A percentile compares a stretch with the other conserved stretches of the same genome.
Evolutionary conservation across 176 grass and related monocot genomes (phyloP).

Genomic region (Tuctoria greenei): DNA sequence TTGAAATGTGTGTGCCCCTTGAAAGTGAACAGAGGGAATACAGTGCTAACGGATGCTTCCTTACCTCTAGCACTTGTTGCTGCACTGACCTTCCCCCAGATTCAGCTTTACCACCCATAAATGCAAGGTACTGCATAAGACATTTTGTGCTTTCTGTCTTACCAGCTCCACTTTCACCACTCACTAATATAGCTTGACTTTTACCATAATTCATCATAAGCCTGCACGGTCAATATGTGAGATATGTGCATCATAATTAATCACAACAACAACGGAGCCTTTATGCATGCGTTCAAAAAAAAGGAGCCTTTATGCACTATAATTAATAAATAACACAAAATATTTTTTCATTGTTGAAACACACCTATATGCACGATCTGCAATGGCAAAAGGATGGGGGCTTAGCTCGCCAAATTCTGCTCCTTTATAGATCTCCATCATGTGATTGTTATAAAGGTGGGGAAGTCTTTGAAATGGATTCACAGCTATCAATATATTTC

Average conservation of each 20-base stretch:
- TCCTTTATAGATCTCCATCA: slow-evolving; percentile 97
- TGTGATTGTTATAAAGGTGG: slow-evolving; percentile 90
- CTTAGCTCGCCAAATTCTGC: slow-evolving; percentile 82
- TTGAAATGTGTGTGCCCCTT: background rate
- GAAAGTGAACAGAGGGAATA: background rate
- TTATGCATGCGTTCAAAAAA: too few relatives aligned
- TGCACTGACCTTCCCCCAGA: slow-evolving; percentile 70
- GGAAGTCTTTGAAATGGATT: slow-evolving; percentile 96
- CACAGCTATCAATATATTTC: slow-evolving; percentile 93
- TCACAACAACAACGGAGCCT: too few relatives aligned
- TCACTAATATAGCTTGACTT: slow-evolving; percentile 85
- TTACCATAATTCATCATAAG: slow-evolving; percentile 68
- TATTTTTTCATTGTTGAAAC: slow-evolving; percentile 27
- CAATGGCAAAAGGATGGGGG: slow-evolving; percentile 95
- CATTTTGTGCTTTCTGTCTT: slow-evolving; percentile 93
- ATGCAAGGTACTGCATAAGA: slow-evolving; percentile 93
- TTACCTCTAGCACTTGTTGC: slow-evolving; percentile 87
- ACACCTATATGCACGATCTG: slow-evolving; percentile 88
- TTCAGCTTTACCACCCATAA: slow-evolving; percentile 77
- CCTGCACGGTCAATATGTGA: slow-evolving; percentile 44
- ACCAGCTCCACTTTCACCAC: slow-evolving; percentile 88
- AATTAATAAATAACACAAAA: slow-evolving; percentile 26
- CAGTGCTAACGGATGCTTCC: background rate
- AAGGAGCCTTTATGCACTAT: too few relatives aligned
- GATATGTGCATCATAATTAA: slow-evolving; percentile 11